These are phyloP conservation scores for Verticillium isaacii DNA, from an alignment of 2,329 filamentous ascomycete species.

Conservation along the genomic window DNA sequence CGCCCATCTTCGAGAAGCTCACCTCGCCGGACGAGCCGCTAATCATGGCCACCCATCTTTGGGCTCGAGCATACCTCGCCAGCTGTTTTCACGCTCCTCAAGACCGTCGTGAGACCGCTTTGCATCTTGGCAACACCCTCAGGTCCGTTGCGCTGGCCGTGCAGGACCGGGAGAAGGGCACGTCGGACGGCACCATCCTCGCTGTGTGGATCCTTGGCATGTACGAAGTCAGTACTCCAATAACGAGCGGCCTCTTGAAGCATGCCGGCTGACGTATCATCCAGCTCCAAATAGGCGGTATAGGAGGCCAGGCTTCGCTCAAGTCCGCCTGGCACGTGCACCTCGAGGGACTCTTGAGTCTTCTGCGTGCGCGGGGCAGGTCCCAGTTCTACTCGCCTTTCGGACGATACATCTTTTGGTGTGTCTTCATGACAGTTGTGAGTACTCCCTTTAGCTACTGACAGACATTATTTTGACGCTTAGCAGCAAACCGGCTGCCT, in stretches of 20 bases:
- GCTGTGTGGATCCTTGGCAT: conserved; percentile 35
- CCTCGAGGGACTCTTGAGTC: conserved; percentile 27
- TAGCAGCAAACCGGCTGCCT: conserved; percentile 31
- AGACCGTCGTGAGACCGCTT: conserved; percentile 24
- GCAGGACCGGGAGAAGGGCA: conserved; percentile 19
- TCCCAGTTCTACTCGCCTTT: conserved; percentile 15
- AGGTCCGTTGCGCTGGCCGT: conserved; percentile 32
- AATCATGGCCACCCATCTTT: conserved; percentile 33
- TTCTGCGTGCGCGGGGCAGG: conserved; percentile 28
- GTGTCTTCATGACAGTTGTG: conserved; percentile 32
- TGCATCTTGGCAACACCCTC: conserved; percentile 30
- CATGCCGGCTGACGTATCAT: background rate
- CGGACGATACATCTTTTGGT: conserved; percentile 30
- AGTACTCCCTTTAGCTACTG: conserved; percentile 9
- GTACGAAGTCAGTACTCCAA: conserved; percentile 26
- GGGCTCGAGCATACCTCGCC: conserved; percentile 32
- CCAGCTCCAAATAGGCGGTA: conserved; percentile 31
- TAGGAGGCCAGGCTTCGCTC: conserved; percentile 16
- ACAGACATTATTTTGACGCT: conserved; percentile 7
- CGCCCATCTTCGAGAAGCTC: conserved; percentile 19
- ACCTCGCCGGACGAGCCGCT: conserved; percentile 23
- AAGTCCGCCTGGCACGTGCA: conserved; percentile 32
- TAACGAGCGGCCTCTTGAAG: background rate
- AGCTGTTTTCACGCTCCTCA: conserved; percentile 27
- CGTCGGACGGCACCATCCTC: conserved; percentile 27